Evolutionary conservation across 2,329 filamentous ascomycete genomes (phyloP), one percentile per base, ranked within the genome.

Genomic region (Paecilomyces niveus): DNA sequence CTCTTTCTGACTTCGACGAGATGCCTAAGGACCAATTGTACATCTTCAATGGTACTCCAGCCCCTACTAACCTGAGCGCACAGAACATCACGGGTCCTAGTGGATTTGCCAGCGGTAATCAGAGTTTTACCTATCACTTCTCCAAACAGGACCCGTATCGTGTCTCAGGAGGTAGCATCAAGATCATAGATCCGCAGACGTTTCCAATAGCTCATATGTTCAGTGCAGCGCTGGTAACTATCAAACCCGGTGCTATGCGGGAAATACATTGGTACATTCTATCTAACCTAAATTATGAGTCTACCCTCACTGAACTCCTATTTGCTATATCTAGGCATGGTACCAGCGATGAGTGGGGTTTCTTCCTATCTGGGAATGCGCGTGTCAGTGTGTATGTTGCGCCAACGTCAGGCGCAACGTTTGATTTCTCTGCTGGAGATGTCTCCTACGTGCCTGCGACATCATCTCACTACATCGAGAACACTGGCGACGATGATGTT

Each of bases 221-320:
- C 67, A 81, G 83, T 3, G 79, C 80, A 0, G 83, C 82, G 0
- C 74, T 86, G 1, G 81, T 86, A 9, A 83, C 80, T 1, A 73
- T 86, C 32, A 74, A 84, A 63, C 83, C 84, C 0, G 84, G 84
- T n/a, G 84, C 83, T 1, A 83, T 87, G 81, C 80, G 85, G 22
- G 84, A 87, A 66, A 73, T 87, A 51, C 84, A 87, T 72, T 87
- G 84, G 84, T 84, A 87, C 26, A 29, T 29, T 4, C 26, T 7
- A 22, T 29, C 26, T 29, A 29, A 3, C 26, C 26, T 7, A 29
- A 29, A 29, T 7, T 7, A 7, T 29, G 2, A 29, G 26, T 29
- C 26, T 29, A 29, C 4, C 7, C 26, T 29, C 26, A 29, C 26
- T 29, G 7, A 29, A 29, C 4, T 29, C 7, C 4, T 7, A 29